Percentiles rank a stretch among this genome's conserved stretches.
Evolutionary conservation across 2,329 filamentous ascomycete genomes (phyloP).

Genomic region (Nigrospora oryzae): DNA sequence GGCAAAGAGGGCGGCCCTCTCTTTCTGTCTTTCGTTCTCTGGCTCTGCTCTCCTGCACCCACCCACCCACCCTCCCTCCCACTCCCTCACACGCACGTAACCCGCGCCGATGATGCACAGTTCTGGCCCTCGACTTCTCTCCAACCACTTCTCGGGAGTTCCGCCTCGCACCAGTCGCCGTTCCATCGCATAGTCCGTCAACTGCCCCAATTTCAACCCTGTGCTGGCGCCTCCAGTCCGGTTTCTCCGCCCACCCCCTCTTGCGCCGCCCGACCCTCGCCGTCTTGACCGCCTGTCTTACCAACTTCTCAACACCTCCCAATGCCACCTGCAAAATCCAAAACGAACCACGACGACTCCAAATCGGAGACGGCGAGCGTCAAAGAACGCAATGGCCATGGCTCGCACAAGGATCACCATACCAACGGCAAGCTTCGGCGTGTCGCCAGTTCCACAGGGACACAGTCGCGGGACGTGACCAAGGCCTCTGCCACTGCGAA

Average conservation of each 20-base stretch:
- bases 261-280: background rate
- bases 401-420: conserved; percentile 21
- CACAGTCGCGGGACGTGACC: conserved; percentile 35
- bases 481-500: conserved; percentile 22
- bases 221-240: no score
- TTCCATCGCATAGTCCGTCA: no score
- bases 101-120: background rate
- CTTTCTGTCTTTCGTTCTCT: background rate
- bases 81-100: background rate
- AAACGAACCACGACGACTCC: conserved; percentile 20
- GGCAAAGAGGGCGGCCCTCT: background rate
- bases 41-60: background rate
- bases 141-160: background rate
- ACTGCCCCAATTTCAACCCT: no score
- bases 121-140: background rate
- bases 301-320: background rate
- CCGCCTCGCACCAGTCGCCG: no score
- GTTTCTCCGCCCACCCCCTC: no score
- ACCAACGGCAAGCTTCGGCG: conserved; percentile 47
- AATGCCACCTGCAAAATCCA: conserved; percentile 17
- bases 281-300: background rate
- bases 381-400: conserved; percentile 21
- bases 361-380: conserved; percentile 24
- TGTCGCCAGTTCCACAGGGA: conserved; percentile 42
- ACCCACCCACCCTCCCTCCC: background rate